These are phyloP conservation scores for Dalbergia oliveri DNA, from an alignment of 306 rosid species.

Conservation along the genomic window DNA sequence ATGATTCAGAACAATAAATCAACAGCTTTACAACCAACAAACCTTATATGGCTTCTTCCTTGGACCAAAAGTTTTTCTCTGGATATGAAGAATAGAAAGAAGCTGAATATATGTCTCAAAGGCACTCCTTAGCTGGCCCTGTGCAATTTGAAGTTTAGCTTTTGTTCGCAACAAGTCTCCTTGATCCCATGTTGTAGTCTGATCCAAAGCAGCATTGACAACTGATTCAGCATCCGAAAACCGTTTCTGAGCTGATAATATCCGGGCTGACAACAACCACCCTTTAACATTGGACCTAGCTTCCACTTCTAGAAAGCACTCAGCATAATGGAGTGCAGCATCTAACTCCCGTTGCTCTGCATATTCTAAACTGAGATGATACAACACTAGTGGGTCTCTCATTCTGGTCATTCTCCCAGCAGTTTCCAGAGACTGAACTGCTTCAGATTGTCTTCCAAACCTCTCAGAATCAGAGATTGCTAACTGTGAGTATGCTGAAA, in stretches of 20 bases:
- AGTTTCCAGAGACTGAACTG: constrained; percentile 69
- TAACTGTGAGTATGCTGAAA: constrained; percentile 70
- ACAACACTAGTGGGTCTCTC: constrained; percentile 67
- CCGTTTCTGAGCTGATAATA: constrained; percentile 82
- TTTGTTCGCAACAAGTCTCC: constrained; percentile 80
- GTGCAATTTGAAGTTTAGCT: constrained; percentile 84
- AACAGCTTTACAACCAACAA: constrained; percentile 30
- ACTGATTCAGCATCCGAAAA: constrained; percentile 78
- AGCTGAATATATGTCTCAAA: constrained; percentile 71
- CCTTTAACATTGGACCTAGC: constrained; percentile 71
- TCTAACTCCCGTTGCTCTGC: constrained; percentile 89
- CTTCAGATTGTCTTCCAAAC: constrained; percentile 70
- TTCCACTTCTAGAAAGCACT: constrained; percentile 67
- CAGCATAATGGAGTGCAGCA: constrained; percentile 70
- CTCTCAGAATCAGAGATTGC: constrained; percentile 71
- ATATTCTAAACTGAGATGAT: constrained; percentile 72
- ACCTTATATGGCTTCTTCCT: constrained; percentile 70
- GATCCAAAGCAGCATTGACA: constrained; percentile 82
- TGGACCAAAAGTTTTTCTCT: constrained; percentile 70
- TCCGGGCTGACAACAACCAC: constrained; percentile 80
- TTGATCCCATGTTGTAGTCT: constrained; percentile 94
- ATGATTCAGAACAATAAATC: constrained; percentile 20
- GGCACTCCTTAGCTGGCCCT: constrained; percentile 76
- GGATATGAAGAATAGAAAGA: constrained; percentile 87
- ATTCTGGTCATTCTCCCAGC: constrained; percentile 69